Evolutionary conservation across 441 rosid genomes (phyloP), one percentile per base, ranked within the genome.

Genomic region (Lepidium campestre): DNA sequence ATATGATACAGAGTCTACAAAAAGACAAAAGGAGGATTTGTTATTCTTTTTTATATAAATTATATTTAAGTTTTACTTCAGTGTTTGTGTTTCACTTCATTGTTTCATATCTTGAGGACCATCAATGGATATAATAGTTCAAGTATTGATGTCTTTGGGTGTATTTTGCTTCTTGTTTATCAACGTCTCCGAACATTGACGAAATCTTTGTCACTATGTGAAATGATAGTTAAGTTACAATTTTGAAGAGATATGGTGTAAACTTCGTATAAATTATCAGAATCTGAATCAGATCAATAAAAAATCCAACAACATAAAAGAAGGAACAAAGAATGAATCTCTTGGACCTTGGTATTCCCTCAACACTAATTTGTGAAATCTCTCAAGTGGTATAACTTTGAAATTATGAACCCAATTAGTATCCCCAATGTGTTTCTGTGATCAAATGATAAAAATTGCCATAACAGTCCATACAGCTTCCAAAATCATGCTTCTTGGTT

Each of bases 401-500:
- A 31, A 49, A 50, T 61, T 57, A 65, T n/a, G 66, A 57, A 34
- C 44, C 66, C 48, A 29, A 37, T 2, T 47, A 56, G 55, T 57
- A 57, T 55, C 22, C 14, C 45, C 59, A 18, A 14, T 25, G 66
- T 40, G 60, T 65, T 57, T 20, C 39, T 49, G 23, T 57, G 56
- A 61, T 13, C 34, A 32, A 65, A 8, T 61, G 57, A n/a, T 45
- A 63, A 50, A 57, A 52, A 50, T 41, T 10, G 60, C 65, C 19
- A 46, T 10, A 39, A 35, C 37, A 17, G 19, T 11, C 22, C 15
- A 64, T 29, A 1, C 11, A 12, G 13, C 7, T 5, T 34, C 50
- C 66, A 59, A 59, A 58, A 27, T 72, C 67, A 72, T 6, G 76
- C 76, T 72, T 72, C 72, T 50, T 83, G 85, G n/a, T 78, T 78